These are phyloP conservation scores for Coprinellus micaceus DNA, from an alignment of 768 basidiomycete genomes.

Conservation along the genomic window DNA sequence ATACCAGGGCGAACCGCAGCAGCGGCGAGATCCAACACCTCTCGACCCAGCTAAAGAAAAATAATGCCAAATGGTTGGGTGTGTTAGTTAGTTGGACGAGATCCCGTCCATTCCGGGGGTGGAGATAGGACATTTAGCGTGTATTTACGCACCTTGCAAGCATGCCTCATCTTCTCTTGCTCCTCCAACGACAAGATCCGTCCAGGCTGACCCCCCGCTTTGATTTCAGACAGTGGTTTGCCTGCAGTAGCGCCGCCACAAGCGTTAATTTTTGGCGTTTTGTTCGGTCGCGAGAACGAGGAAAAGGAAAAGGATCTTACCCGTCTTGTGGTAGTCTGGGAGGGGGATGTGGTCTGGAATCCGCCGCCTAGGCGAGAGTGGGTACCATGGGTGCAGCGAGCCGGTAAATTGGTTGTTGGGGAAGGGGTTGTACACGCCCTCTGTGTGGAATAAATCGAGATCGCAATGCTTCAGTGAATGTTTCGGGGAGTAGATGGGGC, in stretches of 20 bases:
- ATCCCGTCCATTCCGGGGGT: too few species aligned
- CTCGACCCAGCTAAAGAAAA: slow-evolving; percentile 65
- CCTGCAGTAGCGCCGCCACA: slow-evolving; percentile 34
- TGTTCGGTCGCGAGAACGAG: neutral
- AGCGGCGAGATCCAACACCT: slow-evolving; percentile 92
- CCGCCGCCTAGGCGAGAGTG: slow-evolving; percentile 70
- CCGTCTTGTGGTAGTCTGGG: slow-evolving; percentile 81
- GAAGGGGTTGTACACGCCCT: slow-evolving; percentile 79
- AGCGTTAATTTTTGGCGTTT: slow-evolving; percentile 5
- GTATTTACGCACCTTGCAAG: slow-evolving; percentile 71
- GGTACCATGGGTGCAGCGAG: slow-evolving; percentile 76
- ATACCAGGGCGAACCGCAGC: slow-evolving; percentile 85
- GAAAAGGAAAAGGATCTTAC: slow-evolving; percentile 20
- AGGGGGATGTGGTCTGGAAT: slow-evolving; percentile 81
- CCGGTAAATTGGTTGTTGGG: slow-evolving; percentile 78
- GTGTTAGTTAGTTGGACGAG: neutral
- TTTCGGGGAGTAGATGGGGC: neutral
- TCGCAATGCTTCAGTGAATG: neutral
- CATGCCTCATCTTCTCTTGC: slow-evolving; percentile 85
- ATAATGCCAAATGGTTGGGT: neutral
- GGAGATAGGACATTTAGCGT: too few species aligned
- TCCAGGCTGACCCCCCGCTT: slow-evolving; percentile 56
- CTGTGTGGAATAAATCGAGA: slow-evolving; percentile 40
- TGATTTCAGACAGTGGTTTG: slow-evolving; percentile 55
- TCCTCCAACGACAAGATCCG: slow-evolving; percentile 67